A percentile compares a stretch with the other conserved stretches of the same genome.
phyloP scores from a whole-genome alignment of 176 grass and related monocot species.

The Ananas comosus region DNA sequence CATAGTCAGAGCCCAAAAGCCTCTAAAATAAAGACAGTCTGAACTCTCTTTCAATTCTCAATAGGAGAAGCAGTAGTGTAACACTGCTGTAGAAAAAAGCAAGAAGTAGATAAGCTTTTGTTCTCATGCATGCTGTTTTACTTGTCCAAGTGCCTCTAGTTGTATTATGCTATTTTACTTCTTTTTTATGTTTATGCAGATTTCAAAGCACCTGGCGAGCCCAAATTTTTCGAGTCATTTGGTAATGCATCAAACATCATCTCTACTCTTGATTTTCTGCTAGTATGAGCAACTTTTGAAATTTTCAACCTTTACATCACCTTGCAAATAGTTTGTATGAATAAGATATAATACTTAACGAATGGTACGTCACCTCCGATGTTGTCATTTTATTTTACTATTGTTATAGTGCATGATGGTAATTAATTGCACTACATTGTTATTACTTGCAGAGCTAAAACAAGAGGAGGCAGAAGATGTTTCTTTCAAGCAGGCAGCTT shows the following conservation, averaged over 20 bases:
- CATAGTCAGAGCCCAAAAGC: neutral
- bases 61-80: too few relatives aligned
- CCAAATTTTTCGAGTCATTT: constrained; percentile 89
- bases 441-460: constrained; percentile 57
- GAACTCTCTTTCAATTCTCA: too few relatives aligned
- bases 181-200: constrained; percentile 34
- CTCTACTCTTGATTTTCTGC: neutral
- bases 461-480: constrained; percentile 86
- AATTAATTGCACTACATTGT: neutral
- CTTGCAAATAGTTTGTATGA: neutral
- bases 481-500: constrained; percentile 69
- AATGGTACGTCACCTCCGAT: neutral
- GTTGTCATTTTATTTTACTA: neutral
- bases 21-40: too few relatives aligned
- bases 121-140: too few relatives aligned
- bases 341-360: neutral
- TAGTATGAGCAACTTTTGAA: neutral
- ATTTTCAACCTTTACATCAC: neutral
- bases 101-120: too few relatives aligned
- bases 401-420: neutral
- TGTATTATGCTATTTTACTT: neutral
- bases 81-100: too few relatives aligned
- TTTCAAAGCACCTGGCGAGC: constrained; percentile 91
- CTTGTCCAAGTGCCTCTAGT: too few relatives aligned
- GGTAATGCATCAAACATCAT: constrained; percentile 36